Conservation (phyloP, 805 yeast species). For the Kuraishia floccosa region DNA sequence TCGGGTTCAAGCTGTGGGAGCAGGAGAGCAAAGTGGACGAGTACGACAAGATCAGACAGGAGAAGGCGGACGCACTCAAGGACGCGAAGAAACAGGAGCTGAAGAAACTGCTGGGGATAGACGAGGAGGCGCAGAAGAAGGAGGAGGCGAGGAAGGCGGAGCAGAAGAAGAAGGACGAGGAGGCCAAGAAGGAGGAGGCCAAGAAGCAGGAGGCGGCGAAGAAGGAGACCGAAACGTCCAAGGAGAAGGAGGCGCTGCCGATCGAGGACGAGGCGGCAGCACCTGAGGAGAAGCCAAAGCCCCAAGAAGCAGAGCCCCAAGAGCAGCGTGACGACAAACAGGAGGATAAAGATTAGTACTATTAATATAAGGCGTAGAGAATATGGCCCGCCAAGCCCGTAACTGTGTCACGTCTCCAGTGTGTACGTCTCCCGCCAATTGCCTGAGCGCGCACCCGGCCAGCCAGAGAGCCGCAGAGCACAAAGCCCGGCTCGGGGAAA, state of each 20-base stretch:
- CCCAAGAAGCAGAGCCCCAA: no score
- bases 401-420: no score
- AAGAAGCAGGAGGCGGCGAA: not conserved
- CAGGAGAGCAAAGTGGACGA: not conserved
- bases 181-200: not conserved
- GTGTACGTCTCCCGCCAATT: no score
- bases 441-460: no score
- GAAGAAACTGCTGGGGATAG: not conserved
- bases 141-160: not conserved
- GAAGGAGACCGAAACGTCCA: not conserved
- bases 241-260: not conserved
- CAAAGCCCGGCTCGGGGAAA: no score
- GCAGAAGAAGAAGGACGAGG: not conserved
- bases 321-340: no score
- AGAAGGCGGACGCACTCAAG: not conserved
- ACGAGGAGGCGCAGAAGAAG: conserved; percentile 1
- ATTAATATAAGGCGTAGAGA: no score
- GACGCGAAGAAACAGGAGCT: not conserved
- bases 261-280: no score
- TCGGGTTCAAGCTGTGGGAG: conserved; percentile 2
- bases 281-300: no score
- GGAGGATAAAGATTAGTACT: no score
- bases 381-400: no score
- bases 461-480: no score
- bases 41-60: not conserved